These are phyloP conservation scores for Daldinia vernicosa DNA, from an alignment of 495 filamentous ascomycete genomes.

Conservation along the genomic window DNA sequence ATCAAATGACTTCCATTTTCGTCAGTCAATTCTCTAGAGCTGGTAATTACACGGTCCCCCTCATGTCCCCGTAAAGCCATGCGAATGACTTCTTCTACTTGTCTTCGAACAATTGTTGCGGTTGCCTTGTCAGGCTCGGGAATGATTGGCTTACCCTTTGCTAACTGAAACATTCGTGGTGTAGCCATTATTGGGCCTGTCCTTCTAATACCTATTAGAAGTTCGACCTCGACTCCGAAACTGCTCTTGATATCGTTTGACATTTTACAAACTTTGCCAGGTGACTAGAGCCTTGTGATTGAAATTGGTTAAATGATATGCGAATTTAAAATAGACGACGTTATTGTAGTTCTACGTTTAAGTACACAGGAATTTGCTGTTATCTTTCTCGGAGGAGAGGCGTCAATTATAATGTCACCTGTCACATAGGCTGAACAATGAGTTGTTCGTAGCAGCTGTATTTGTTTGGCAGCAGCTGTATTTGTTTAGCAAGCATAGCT, in stretches of 20 bases:
- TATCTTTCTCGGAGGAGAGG: not conserved
- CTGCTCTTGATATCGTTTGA: conserved; percentile 5
- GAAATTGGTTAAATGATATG: not conserved
- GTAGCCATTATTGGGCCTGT: not conserved
- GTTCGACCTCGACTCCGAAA: conserved; percentile 29
- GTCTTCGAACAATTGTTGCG: not conserved
- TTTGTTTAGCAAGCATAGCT: not conserved
- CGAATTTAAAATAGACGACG: not conserved
- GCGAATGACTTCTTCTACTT: not conserved
- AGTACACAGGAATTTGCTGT: not conserved
- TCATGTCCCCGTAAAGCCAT: not conserved
- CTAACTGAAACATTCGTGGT: not conserved
- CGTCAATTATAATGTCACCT: not conserved
- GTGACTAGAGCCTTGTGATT: not conserved
- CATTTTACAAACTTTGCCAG: not conserved
- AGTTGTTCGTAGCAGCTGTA: not conserved
- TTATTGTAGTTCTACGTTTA: not conserved
- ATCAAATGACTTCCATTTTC: conserved; percentile 1
- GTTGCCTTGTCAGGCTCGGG: not conserved
- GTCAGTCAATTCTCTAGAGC: not conserved
- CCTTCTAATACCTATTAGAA: not conserved
- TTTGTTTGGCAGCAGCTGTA: not conserved
- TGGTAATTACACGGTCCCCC: conserved; percentile 21
- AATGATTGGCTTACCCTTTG: not conserved
- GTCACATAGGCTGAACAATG: not conserved